Conservation (phyloP, 352 stramenopile species). For the Globisporangium uncinulatum region DNA sequence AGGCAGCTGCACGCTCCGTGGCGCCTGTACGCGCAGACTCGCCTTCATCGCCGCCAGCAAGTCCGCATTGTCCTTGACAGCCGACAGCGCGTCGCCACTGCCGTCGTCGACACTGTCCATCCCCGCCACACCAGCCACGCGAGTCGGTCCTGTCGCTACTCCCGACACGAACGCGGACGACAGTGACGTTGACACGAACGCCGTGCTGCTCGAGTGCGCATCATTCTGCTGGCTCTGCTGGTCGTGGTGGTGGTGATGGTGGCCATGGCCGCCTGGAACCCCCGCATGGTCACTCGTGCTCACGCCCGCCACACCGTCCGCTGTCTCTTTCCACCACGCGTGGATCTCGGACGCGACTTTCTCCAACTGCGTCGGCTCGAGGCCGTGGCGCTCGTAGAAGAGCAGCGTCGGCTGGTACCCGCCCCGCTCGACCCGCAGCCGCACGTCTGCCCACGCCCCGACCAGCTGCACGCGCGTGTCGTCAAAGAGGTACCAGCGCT, state of each 20-base stretch:
- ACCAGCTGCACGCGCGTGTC: constrained; percentile 78
- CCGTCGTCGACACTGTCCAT: constrained; percentile 4
- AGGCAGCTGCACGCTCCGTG: constrained; percentile 14
- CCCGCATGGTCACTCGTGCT: not conserved
- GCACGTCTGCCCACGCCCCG: constrained; percentile 67
- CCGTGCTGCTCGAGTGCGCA: not conserved
- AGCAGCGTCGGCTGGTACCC: constrained; percentile 79
- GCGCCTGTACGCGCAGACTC: constrained; percentile 6
- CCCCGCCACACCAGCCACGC: not conserved
- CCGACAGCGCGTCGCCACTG: not conserved
- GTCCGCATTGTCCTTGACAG: constrained; percentile 10
- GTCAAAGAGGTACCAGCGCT: constrained; percentile 82
- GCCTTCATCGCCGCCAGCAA: constrained; percentile 7
- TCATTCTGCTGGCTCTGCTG: not conserved
- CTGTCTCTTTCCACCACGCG: constrained; percentile 64
- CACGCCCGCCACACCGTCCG: constrained; percentile 14
- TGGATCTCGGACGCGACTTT: constrained; percentile 65
- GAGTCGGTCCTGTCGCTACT: not conserved
- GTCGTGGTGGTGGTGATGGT: too few species aligned
- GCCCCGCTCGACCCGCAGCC: constrained; percentile 63
- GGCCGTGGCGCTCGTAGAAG: constrained; percentile 75
- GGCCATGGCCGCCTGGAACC: not conserved
- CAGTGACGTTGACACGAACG: too few species aligned
- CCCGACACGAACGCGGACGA: not conserved
- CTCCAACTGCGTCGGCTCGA: constrained; percentile 58